phyloP scores from a whole-genome alignment of 106 monocot genomes.

The Acorus calamus region DNA sequence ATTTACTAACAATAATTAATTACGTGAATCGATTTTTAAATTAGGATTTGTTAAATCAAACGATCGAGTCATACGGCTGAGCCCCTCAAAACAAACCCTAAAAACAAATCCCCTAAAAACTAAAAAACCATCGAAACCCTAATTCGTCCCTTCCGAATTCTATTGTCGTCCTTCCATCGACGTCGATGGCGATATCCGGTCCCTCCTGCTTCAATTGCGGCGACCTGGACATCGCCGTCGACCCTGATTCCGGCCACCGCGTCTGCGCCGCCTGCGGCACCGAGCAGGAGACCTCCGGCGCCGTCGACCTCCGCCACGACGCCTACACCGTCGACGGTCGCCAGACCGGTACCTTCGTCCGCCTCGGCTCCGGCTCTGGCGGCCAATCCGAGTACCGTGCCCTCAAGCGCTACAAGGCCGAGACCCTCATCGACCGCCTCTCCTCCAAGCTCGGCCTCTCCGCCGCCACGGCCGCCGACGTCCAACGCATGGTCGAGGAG shows the following conservation, averaged over 20 bases:
- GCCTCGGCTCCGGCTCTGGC: slow-evolving; percentile 1
- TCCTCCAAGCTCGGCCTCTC: slow-evolving; percentile 42
- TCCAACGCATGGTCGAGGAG: slow-evolving; percentile 18
- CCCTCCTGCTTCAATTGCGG: slow-evolving; percentile 16
- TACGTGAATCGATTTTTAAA: too few relatives aligned
- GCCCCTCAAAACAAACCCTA: too few relatives aligned
- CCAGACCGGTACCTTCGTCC: slow-evolving; percentile 14
- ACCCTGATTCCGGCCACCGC: slow-evolving; percentile 21
- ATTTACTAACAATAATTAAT: too few relatives aligned
- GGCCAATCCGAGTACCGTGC: slow-evolving; percentile 31
- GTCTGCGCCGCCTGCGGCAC: slow-evolving; percentile 51
- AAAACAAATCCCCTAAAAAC: too few relatives aligned
- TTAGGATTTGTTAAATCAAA: too few relatives aligned
- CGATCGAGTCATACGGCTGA: too few relatives aligned
- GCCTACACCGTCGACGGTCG: slow-evolving; percentile 25
- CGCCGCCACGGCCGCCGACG: slow-evolving; percentile 21
- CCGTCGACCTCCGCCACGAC: slow-evolving; percentile 27
- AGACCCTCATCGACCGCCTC: slow-evolving; percentile 18
- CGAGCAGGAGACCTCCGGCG: slow-evolving; percentile 1
- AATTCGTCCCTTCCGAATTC: too few relatives aligned
- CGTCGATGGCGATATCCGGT: too few relatives aligned
- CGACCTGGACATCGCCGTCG: slow-evolving; percentile 19
- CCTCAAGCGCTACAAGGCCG: slow-evolving; percentile 28
- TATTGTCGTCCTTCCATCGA: too few relatives aligned
- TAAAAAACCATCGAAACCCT: too few relatives aligned